Conservation (phyloP, 805 yeast species). For the Nakazawaea pomicola region DNA sequence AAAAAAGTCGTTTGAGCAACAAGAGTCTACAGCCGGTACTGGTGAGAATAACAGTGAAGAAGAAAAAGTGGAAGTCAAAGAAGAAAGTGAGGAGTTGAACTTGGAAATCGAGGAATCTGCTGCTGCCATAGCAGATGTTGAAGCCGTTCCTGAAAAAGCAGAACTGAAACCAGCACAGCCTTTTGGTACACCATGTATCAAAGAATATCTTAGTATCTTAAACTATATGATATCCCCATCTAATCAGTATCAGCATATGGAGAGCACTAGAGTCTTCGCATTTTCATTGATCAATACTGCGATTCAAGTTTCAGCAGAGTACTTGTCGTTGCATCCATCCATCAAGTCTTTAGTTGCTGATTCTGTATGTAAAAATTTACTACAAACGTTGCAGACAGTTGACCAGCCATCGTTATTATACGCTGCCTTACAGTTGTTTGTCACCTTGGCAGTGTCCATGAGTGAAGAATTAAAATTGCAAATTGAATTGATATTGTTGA, state of each 20-base stretch:
- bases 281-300: constrained; percentile 70
- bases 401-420: constrained; percentile 72
- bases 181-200: constrained; percentile 70
- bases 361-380: constrained; percentile 77
- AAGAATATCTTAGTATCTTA: constrained; percentile 70
- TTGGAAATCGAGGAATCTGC: too few relatives aligned
- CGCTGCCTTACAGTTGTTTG: constrained; percentile 69
- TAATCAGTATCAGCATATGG: constrained; percentile 80
- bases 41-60: too few relatives aligned
- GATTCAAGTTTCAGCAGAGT: constrained; percentile 73
- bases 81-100: constrained; percentile 10
- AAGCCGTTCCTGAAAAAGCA: neutral
- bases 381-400: constrained; percentile 69
- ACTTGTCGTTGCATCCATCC: constrained; percentile 55
- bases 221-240: constrained; percentile 79
- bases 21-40: neutral
- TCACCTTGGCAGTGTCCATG: constrained; percentile 64
- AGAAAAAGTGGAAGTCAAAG: constrained; percentile 1
- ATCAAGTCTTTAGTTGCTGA: constrained; percentile 68
- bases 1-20: constrained; percentile 3
- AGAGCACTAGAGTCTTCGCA: constrained; percentile 80
- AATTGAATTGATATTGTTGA: constrained; percentile 64
- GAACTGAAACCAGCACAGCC: constrained; percentile 27
- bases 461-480: constrained; percentile 70
- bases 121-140: too few relatives aligned